Base-by-base conservation (phyloP, 352 stramenopile species). In the Pythium brachiatum region DNA sequence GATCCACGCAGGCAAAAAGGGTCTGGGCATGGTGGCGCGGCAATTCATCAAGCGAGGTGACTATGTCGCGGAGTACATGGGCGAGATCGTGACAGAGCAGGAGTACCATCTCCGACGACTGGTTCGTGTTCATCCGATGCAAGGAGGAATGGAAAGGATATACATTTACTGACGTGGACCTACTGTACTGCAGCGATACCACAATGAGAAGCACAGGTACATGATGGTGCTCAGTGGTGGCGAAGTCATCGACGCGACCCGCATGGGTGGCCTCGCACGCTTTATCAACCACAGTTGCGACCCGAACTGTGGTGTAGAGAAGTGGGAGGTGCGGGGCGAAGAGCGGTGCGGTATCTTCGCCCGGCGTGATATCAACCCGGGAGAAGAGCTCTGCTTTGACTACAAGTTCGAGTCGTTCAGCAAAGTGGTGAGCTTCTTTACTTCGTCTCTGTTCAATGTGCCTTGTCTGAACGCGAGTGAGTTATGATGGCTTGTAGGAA, bases 281-380 rank as follows among this genome's bases (percentile, higher is more conserved):
- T 99, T 98, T 61, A 97, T 99, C 62, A 99, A 99, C 73, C 90
- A 97, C 65, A 98, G 91, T 70, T 98, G 93, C 66, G 78, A 95
- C n/a, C 86, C 75, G 13, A 98, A 98, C 72, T 98, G 93, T 72
- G 83, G 86, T 34, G 96, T 97, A 25, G 88, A 98, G 72, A 98
- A 98, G 32, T 97, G 96, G 77, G 90, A 95, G 25, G 79, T 97
- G 12, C 87, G 97, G 64, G 88, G 92, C 50, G 88, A 90, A 67
- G 94, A 98, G 75, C 84, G 92, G n/a, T 97, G 97, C 57, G 94
- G 89, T n/a, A 97, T 99, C 68, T 99, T 98, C 61, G 86, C 94
- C 18, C 83, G 93, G 60, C 82, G 80, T 27, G 78, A 96, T 64
- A 98, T 98, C 50, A 32, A 75, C n/a, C 31, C 63, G 1, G 90